phyloP scores from a whole-genome alignment of 192 early-diverging fungal species.

The Coemansia sp. region DNA sequence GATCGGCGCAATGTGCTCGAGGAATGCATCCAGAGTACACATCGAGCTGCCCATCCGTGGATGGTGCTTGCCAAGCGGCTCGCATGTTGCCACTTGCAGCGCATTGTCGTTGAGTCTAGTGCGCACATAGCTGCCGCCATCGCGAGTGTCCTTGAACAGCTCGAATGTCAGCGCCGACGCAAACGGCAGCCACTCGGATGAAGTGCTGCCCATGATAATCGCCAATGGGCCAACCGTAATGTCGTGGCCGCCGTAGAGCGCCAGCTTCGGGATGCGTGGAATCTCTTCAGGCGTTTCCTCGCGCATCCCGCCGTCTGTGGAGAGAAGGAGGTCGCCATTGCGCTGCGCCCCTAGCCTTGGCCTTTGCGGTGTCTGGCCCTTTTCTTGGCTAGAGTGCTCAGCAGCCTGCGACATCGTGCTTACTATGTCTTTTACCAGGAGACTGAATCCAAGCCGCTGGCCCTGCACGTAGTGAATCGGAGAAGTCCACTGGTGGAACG shows the following conservation, averaged over 20 bases:
- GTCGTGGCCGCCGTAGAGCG: constrained; percentile 38
- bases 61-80: constrained; percentile 35
- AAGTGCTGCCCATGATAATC: constrained; percentile 20
- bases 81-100: constrained; percentile 32
- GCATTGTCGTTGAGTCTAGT: constrained; percentile 30
- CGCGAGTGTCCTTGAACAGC: constrained; percentile 29
- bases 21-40: constrained; percentile 48
- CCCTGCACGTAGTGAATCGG: constrained; percentile 1
- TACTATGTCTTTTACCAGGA: constrained; percentile 23
- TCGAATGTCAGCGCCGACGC: constrained; percentile 45
- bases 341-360: constrained; percentile 21
- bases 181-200: constrained; percentile 33
- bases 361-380: background rate
- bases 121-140: constrained; percentile 30
- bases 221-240: constrained; percentile 30
- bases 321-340: constrained; percentile 17
- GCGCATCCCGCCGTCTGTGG: constrained; percentile 18
- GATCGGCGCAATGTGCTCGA: constrained; percentile 34
- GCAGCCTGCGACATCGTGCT: constrained; percentile 33
- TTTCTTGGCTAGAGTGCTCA: background rate
- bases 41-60: constrained; percentile 30
- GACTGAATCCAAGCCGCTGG: constrained; percentile 44
- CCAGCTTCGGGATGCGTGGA: constrained; percentile 30
- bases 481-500: constrained; percentile 33
- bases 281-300: constrained; percentile 5